Evolutionary conservation across 192 early-diverging fungal species (phyloP), one percentile per base, ranked within the genome.

Genomic region (Backusella tarrabulga): DNA sequence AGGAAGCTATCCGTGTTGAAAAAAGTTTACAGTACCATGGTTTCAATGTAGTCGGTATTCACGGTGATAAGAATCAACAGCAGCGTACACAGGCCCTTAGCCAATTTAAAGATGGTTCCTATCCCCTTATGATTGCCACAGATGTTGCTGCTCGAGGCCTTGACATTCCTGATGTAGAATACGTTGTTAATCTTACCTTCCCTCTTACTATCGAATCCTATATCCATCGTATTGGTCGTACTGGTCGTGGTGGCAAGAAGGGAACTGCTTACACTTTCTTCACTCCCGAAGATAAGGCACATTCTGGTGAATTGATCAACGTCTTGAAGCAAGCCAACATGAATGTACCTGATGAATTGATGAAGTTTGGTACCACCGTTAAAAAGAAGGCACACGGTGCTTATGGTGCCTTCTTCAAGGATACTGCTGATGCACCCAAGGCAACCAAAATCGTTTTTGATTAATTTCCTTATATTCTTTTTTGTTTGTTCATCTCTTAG

Each of bases 351-450:
- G 90, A 92, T 32, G 94, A 92, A 68, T 86, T 97, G 77, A 84
- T 97, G 74, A 96, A 96, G 86, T 97, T 97, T 86, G 96, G 96
- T 56, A 94, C 93, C 35, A 95, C 95, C 12, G 96, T 98, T 79
- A 99, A 97, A 87, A 97, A 96, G 89, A 99, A 99, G 93, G 88
- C 95, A 68, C 96, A 99, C 84, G 87, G 90, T 19, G 94, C 93
- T 71, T 99, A 98, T 71, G 97, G 97, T 70, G 96, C 96, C 32
- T 98, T 98, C 80, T 94, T 90, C 80, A 98, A 96, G 83, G 96
- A 97, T 42, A 82, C 98, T 36, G 97, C 94, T 72, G 87, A 88
- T 67, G 89, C 79, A 63, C 86, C 87, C 60, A 71, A 71, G 9
- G 89, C 94, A 0, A 96, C 92, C 71, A 97, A 97, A 88, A 97